Percentiles rank a stretch among this genome's conserved stretches.
phyloP scores from a whole-genome alignment of 1,139 yeast species.

The Meyerozyma sp. region DNA sequence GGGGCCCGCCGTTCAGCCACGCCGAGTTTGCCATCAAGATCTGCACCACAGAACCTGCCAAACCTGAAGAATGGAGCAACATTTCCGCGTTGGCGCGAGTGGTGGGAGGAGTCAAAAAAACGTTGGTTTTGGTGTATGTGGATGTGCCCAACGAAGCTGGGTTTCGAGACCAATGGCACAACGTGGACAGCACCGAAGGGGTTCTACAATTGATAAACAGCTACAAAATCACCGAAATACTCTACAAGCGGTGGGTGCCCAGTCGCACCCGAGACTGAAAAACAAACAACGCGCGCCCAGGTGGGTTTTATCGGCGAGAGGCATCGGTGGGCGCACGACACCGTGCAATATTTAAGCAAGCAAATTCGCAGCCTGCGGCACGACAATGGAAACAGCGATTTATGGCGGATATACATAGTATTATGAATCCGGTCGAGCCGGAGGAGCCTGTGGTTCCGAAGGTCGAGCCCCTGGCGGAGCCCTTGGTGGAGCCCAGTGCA shows the following conservation, averaged over 20 bases:
- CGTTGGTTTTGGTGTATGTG: slow-evolving; percentile 64
- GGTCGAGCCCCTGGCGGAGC: neutral
- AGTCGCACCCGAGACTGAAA: slow-evolving; percentile 68
- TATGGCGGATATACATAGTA: slow-evolving; percentile 1
- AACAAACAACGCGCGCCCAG: neutral
- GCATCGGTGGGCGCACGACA: slow-evolving; percentile 1
- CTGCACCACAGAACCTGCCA: slow-evolving; percentile 35
- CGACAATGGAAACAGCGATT: neutral
- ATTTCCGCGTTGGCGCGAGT: slow-evolving; percentile 70
- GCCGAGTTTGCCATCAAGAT: slow-evolving; percentile 77
- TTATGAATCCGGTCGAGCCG: slow-evolving; percentile 1
- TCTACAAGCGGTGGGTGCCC: slow-evolving; percentile 80
- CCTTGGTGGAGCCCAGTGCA: neutral
- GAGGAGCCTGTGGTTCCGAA: slow-evolving; percentile 1
- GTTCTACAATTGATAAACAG: slow-evolving; percentile 30
- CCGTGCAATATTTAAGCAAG: neutral
- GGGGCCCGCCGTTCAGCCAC: slow-evolving; percentile 95
- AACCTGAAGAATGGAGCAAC: slow-evolving; percentile 53
- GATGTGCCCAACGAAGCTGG: slow-evolving; percentile 38
- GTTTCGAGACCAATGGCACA: slow-evolving; percentile 19
- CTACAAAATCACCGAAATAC: slow-evolving; percentile 55
- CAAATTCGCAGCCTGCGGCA: neutral
- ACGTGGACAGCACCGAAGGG: slow-evolving; percentile 8
- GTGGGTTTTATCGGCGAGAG: neutral
- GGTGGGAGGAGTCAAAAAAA: slow-evolving; percentile 81